Evolutionary conservation across 139 green algal genomes (phyloP).

Genomic region (Tetradesmus lagerheimii): DNA sequence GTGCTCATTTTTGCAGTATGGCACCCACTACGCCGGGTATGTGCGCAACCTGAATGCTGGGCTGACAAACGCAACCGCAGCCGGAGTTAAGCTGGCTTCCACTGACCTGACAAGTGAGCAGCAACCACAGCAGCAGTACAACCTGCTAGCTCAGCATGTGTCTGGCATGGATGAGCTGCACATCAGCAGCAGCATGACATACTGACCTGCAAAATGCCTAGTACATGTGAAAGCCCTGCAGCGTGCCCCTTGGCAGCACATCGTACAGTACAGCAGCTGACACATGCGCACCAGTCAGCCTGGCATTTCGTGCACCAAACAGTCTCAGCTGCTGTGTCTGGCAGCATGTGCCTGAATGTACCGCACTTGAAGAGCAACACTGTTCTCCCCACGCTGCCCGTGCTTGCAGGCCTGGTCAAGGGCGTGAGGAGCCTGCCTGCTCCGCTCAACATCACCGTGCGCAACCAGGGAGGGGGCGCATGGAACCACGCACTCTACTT

Average conservation of each 20-base stretch:
- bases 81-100: slow-evolving; percentile 69
- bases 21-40: slow-evolving; percentile 29
- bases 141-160: slow-evolving; percentile 53
- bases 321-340: too few relatives aligned
- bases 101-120: slow-evolving; percentile 13
- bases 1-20: neutral
- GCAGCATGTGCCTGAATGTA: neutral
- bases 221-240: slow-evolving; percentile 60
- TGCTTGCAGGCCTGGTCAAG: slow-evolving; percentile 11
- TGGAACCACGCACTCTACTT: slow-evolving; percentile 34
- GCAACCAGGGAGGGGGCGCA: slow-evolving; percentile 38
- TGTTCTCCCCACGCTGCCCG: neutral
- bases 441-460: slow-evolving; percentile 14
- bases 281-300: too few relatives aligned
- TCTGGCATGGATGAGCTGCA: slow-evolving; percentile 54
- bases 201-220: slow-evolving; percentile 45
- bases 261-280: neutral
- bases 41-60: slow-evolving; percentile 83
- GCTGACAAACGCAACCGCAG: slow-evolving; percentile 76
- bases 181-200: slow-evolving; percentile 70
- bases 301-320: too few relatives aligned
- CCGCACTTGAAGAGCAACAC: too few relatives aligned
- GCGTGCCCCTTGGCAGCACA: slow-evolving; percentile 42
- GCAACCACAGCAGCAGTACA: slow-evolving; percentile 55
- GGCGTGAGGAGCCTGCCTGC: neutral